Base-by-base conservation (phyloP, 169 alveolate genomes). In the Cyclospora cayetanensis region DNA sequence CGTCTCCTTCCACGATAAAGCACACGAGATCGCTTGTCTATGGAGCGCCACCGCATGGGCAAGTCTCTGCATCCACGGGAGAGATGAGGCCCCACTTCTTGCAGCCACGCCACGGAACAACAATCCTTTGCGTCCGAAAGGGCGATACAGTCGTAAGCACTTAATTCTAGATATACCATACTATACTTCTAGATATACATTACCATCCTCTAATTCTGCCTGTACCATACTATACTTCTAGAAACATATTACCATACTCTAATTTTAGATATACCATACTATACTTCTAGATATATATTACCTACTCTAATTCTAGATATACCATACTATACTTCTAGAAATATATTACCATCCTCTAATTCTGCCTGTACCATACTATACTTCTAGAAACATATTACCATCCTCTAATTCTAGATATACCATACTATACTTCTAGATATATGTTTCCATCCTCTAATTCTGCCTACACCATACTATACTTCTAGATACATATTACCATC, bases 111-210 rank as follows among this genome's bases (percentile, higher is more conserved):
- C 95, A 94, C 43, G 96, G 94, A 43, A 94, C 96, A 34, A 94
- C 96, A 50, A 94, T 94, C 87, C 84, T 94, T 35, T 94, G 96
- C 66, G 96, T 94, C 18, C 91, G 95, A 31, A 94, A 94, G 86
- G 92, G 91, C 41, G 90, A 93, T 74, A 92, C 93, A 93, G 96
- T 94, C 93, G 96, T 94, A 79, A 41, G 90, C 35, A 39, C 11
- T 63, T n/a, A n/a, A n/a, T n/a, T n/a, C n/a, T n/a, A n/a, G n/a
- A n/a, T n/a, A n/a, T n/a, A 50, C 12, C 63, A 50, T 1, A 0
- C 1, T 18, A 2, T 18, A 50, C 63, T 50, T n/a, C 12, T 2
- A 18, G 22, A 34, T 63, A 18, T n/a, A 50, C 27, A 50, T 50
- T 18, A 50, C 12, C 63, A 18, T n/a, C 12, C 22, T 2, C 12